phyloP scores from a whole-genome alignment of 176 grass and related monocot genomes.

The Cymbopogon citratus region DNA sequence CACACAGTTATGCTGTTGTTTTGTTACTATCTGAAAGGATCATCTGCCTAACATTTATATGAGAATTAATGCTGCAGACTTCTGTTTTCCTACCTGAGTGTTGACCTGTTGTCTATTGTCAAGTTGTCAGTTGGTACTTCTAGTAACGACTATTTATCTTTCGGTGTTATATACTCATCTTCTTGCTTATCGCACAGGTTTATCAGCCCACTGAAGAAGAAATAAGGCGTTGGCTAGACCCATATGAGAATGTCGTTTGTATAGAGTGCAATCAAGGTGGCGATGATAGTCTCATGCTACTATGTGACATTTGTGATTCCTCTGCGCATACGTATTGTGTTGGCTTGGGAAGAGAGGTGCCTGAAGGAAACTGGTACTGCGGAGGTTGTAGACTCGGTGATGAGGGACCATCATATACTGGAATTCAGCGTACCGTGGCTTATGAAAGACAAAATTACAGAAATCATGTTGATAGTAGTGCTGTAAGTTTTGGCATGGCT shows the following conservation, averaged over 20 bases:
- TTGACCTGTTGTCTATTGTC: background rate
- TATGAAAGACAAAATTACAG: constrained; percentile 6
- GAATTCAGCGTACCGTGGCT: constrained; percentile 13
- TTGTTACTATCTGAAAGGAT: background rate
- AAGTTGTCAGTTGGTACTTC: background rate
- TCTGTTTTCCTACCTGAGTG: background rate
- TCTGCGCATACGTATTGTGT: constrained; percentile 95
- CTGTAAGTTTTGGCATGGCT: constrained; percentile 10
- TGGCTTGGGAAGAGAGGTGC: constrained; percentile 77
- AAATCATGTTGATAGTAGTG: constrained; percentile 12
- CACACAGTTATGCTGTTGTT: background rate
- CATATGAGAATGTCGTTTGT: constrained; percentile 87
- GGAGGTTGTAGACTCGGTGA: constrained; percentile 62
- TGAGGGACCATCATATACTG: constrained; percentile 33
- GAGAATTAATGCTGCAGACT: background rate
- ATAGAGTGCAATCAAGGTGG: constrained; percentile 94
- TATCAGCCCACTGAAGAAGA: constrained; percentile 95
- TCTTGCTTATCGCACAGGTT: constrained; percentile 47
- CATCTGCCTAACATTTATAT: constrained; percentile 9
- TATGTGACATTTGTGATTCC: constrained; percentile 98
- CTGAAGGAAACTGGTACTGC: constrained; percentile 98
- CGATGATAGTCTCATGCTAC: constrained; percentile 87
- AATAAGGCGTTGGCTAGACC: constrained; percentile 84
- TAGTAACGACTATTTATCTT: background rate
- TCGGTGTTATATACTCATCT: constrained; percentile 1